Evolutionary conservation across 352 stramenopile genomes (phyloP), one percentile per base, ranked within the genome.

Genomic region (Phytophthora constricta): DNA sequence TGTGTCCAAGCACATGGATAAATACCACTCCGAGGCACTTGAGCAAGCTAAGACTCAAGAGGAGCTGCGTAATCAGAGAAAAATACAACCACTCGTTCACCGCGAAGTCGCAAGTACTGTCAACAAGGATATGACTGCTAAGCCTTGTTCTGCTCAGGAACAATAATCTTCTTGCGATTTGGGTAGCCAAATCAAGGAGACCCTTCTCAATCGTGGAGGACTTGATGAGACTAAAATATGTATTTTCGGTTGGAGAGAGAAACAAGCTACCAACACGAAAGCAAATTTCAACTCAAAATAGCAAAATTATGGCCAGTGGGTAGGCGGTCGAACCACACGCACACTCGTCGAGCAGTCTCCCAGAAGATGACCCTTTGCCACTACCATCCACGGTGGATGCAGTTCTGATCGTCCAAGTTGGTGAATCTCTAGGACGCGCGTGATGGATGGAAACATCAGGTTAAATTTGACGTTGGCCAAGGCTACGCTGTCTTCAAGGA

Each of bases 151-250:
- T 13, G 7, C 31, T 13, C 7, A 7, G 7, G 31, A 37, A 37
- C 31, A 37, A 37, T 37, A 11, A 37, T 37, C 31, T 37, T 13
- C 31, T 37, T 37, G 31, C 31, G 7, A 37, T 37, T 37, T 37
- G 31, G 31, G 31, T 37, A 13, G 31, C 31, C 7, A 37, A 37
- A 11, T 37, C 31, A 11, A 37, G 7, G 31, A 37, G 31, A 11
- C 31, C 31, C 7, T 37, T 37, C 13, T 13, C 31, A 13, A 11
- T 37, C 17, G 70, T 77, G 22, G 65, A 37, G 11, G 31, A 37
- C n/a, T n/a, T n/a, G n/a, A n/a, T n/a, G n/a, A n/a, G n/a, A n/a
- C n/a, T n/a, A n/a, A n/a, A n/a, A n/a, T n/a, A n/a, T n/a, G n/a
- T n/a, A n/a, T n/a, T n/a, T n/a, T n/a, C n/a, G n/a, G n/a, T n/a